Base-by-base conservation (phyloP, 495 filamentous ascomycete species). In the Trichoderma asperelloides region DNA sequence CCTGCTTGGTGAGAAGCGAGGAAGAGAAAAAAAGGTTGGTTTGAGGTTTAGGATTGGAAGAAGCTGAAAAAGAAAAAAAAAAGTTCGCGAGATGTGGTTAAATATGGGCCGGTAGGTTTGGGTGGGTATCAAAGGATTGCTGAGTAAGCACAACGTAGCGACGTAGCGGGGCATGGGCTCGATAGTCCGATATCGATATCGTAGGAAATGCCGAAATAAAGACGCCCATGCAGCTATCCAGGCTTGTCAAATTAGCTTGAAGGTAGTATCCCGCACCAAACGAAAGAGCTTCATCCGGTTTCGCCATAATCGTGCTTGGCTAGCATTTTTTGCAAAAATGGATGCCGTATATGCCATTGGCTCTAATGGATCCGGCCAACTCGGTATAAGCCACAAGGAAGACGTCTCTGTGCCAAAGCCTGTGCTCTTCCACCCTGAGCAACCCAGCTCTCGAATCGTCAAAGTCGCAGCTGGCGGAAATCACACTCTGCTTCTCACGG, bases 341-440 rank as follows among this genome's bases (percentile, higher is more conserved):
- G 63, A 77, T 21, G 70, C 74, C 62, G 79, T 97, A 55, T 91
- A 87, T 73, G 87, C 92, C n/a, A 86, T 97, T 69, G 95, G 95
- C 41, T 97, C 94, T 37, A 98, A 97, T 75, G 88, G 90, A 45
- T 90, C 87, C 8, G 91, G 91, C 65, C 95, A 98, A 74, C 84
- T 98, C 43, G 91, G 89, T 43, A 81, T 97, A 62, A 86, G 86
- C 27, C 89, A 93, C 75, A 81, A 77, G 57, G 82, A 91, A 68
- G 93, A 96, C 74, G 85, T 89, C 15, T 88, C 87, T 4, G 75
- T 79, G 0, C 92, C 92, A 5, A 83, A 87, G 62, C 77, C 73
- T 67, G 91, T 88, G 71, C 65, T 82, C 41, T 84, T 86, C 69
- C 70, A 77, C 13, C 64, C 68, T 13, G 43, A 66, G 57, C 69